Evolutionary conservation across 1,284 basidiomycete species (phyloP).

Genomic region (Apiotrichum gamsii): DNA sequence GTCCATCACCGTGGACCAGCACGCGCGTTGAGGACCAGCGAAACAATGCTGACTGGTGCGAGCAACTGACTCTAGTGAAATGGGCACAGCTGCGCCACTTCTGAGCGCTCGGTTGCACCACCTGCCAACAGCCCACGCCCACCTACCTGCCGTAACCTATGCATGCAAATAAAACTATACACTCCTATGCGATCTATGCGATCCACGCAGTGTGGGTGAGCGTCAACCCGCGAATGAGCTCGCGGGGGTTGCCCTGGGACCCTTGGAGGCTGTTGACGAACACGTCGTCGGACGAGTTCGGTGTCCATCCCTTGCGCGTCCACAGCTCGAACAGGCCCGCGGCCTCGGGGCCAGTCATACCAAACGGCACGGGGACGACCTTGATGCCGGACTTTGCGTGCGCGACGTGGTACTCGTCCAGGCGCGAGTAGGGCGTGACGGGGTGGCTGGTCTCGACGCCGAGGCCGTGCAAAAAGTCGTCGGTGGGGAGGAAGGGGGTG

Average conservation of each 20-base stretch:
- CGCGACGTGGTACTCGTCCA: constrained; percentile 33
- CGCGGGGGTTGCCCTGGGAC: constrained; percentile 38
- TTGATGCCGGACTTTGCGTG: constrained; percentile 33
- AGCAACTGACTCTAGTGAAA: too few relatives aligned
- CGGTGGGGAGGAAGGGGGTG: constrained; percentile 24
- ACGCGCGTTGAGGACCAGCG: too few relatives aligned
- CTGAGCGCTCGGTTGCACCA: too few relatives aligned
- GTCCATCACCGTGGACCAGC: too few relatives aligned
- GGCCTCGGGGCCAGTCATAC: constrained; percentile 42
- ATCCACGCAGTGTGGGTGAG: too few relatives aligned
- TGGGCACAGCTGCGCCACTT: too few relatives aligned
- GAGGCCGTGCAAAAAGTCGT: constrained; percentile 24
- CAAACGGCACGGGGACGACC: constrained; percentile 36
- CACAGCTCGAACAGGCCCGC: constrained; percentile 44
- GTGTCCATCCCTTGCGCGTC: constrained; percentile 37
- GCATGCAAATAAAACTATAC: too few relatives aligned
- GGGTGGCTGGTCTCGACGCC: constrained; percentile 22
- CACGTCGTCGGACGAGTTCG: constrained; percentile 38
- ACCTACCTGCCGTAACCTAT: too few relatives aligned
- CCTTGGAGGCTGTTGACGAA: constrained; percentile 38
- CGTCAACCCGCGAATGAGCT: constrained; percentile 21
- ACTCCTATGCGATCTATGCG: too few relatives aligned
- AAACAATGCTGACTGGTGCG: too few relatives aligned
- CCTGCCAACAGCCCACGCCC: too few relatives aligned
- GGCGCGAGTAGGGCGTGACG: constrained; percentile 35